Conservation (phyloP, 345 rosid genomes). For the Abelmoschus esculentus region DNA sequence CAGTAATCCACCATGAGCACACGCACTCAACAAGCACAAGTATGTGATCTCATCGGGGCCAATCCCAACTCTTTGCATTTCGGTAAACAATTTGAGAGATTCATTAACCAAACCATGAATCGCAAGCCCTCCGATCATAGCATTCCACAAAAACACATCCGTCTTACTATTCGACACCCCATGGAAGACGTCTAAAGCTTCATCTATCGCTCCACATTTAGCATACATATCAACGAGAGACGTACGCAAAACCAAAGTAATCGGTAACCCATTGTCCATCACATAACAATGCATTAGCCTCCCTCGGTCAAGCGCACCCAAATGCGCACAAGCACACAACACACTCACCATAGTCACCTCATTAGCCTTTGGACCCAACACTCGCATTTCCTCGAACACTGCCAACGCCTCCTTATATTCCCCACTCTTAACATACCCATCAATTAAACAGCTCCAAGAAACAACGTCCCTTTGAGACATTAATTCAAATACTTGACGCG, state of each 20-base stretch:
- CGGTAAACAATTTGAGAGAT: constrained; percentile 44
- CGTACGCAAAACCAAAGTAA: constrained; percentile 51
- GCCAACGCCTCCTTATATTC: constrained; percentile 50
- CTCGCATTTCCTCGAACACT: constrained; percentile 52
- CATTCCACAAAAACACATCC: constrained; percentile 80
- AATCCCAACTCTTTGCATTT: constrained; percentile 49
- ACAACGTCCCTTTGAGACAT: constrained; percentile 66
- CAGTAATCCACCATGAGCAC: constrained; percentile 78
- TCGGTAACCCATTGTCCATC: constrained; percentile 34
- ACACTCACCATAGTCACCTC: constrained; percentile 91
- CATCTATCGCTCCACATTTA: constrained; percentile 71
- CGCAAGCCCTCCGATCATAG: constrained; percentile 84
- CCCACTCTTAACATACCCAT: constrained; percentile 66
- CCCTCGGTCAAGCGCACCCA: constrained; percentile 65
- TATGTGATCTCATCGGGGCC: constrained; percentile 70
- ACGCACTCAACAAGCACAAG: constrained; percentile 36
- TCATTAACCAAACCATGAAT: constrained; percentile 60
- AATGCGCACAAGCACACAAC: constrained; percentile 77
- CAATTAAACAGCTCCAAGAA: constrained; percentile 83
- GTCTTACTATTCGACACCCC: constrained; percentile 11
- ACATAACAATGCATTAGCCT: constrained; percentile 50
- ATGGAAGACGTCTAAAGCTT: constrained; percentile 53
- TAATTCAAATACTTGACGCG: constrained; percentile 46
- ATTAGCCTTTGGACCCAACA: constrained; percentile 43
- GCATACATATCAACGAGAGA: constrained; percentile 90